phyloP scores from a whole-genome alignment of 1,139 yeast genomes.

The Eremothecium coryli region DNA sequence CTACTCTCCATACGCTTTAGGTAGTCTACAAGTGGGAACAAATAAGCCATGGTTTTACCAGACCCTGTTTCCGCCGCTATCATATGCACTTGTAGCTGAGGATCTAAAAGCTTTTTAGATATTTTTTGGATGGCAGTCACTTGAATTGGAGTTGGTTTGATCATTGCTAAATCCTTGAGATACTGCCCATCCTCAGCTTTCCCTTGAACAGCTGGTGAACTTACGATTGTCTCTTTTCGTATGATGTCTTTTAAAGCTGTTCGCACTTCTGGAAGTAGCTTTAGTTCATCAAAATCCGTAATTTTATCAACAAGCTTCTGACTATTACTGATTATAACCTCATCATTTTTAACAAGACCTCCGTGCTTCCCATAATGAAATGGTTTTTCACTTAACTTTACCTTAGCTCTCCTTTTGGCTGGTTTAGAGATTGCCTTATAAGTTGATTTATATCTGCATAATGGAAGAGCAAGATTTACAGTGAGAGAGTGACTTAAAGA shows the following conservation, averaged over 20 bases:
- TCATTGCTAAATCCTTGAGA: conserved; percentile 15
- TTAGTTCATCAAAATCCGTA: conserved; percentile 52
- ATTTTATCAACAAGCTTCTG: conserved; percentile 39
- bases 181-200: conserved; percentile 11
- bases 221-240: conserved; percentile 33
- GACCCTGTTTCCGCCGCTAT: conserved; percentile 96
- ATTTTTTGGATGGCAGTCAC: conserved; percentile 46
- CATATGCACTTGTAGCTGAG: conserved; percentile 53
- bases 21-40: conserved; percentile 64
- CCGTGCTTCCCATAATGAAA: conserved; percentile 21
- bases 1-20: conserved; percentile 39
- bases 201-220: conserved; percentile 8
- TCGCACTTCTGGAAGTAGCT: conserved; percentile 60
- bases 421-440: not conserved
- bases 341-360: conserved; percentile 19
- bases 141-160: conserved; percentile 58
- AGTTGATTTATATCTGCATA: too few relatives aligned
- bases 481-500: too few relatives aligned
- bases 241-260: conserved; percentile 54
- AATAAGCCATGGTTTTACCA: conserved; percentile 90
- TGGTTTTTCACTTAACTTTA: conserved; percentile 2
- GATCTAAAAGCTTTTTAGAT: conserved; percentile 31
- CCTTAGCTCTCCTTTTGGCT: conserved; percentile 5
- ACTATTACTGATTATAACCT: conserved; percentile 9
- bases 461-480: too few relatives aligned